A percentile compares a stretch with the other conserved stretches of the same genome.
These are phyloP conservation scores for Tetracentron sinense DNA, from an alignment of 164 flowering plant genomes.

Conservation along the genomic window DNA sequence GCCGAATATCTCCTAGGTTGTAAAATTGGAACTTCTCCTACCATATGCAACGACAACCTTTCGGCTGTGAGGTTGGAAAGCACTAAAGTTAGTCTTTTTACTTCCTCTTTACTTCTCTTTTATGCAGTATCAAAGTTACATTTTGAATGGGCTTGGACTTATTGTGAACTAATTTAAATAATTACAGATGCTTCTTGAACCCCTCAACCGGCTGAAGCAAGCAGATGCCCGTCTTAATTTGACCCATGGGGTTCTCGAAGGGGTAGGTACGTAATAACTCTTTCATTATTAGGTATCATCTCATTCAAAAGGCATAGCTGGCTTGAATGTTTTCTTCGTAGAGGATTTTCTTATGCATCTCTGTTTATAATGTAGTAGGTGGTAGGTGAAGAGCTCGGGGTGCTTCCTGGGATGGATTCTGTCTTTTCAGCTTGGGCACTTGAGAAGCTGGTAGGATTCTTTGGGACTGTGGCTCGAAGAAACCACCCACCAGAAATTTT, in stretches of 20 bases:
- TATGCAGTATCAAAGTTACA: slow-evolving; percentile 8
- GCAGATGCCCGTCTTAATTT: slow-evolving; percentile 81
- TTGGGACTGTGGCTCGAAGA: slow-evolving; percentile 22
- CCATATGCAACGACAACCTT: slow-evolving; percentile 47
- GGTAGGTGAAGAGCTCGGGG: slow-evolving; percentile 96
- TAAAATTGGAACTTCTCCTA: slow-evolving; percentile 73
- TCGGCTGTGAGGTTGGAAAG: slow-evolving; percentile 82
- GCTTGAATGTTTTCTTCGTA: slow-evolving; percentile 7
- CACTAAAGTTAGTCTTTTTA: slow-evolving; percentile 50
- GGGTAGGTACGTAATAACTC: slow-evolving; percentile 71
- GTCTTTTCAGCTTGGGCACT: slow-evolving; percentile 57
- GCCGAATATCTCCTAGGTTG: slow-evolving; percentile 72
- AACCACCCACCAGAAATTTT: slow-evolving; percentile 33
- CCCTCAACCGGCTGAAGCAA: slow-evolving; percentile 66
- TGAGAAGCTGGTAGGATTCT: slow-evolving; percentile 44
- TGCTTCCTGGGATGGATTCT: slow-evolving; percentile 94
- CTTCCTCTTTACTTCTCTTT: slow-evolving; percentile 4
- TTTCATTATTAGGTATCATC: neutral
- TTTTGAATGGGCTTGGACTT: neutral
- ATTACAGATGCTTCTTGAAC: slow-evolving; percentile 90
- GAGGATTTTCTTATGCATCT: slow-evolving; percentile 11
- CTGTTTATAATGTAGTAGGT: slow-evolving; percentile 41
- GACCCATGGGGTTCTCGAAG: slow-evolving; percentile 90
- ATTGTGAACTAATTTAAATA: neutral
- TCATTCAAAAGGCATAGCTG: neutral